Percentiles rank a stretch among this genome's conserved stretches.
phyloP scores from a whole-genome alignment of 1,284 basidiomycete species.

The Cerioporus squamosus region DNA sequence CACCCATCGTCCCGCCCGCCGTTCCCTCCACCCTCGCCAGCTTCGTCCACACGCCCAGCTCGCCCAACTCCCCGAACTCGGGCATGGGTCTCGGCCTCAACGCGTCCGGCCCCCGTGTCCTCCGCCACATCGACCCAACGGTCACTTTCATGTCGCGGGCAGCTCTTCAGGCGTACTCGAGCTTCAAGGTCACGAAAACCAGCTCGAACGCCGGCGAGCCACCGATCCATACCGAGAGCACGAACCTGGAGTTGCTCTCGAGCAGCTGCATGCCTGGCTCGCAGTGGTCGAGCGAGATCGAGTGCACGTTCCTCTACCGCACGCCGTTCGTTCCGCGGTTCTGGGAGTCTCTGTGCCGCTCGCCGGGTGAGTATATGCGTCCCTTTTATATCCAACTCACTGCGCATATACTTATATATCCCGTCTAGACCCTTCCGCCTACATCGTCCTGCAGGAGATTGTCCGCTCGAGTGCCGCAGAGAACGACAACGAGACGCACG shows the following conservation, averaged over 20 bases:
- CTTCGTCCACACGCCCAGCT: constrained; percentile 16
- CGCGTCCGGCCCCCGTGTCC: constrained; percentile 47
- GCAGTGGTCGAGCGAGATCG: constrained; percentile 38
- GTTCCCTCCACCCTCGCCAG: constrained; percentile 19
- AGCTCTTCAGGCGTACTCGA: constrained; percentile 52
- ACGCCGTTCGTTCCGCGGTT: constrained; percentile 62
- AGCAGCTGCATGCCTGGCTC: constrained; percentile 30
- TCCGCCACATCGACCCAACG: constrained; percentile 64
- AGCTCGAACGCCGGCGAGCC: constrained; percentile 35
- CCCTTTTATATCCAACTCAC: neutral
- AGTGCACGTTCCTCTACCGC: constrained; percentile 54
- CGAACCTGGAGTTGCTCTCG: constrained; percentile 42
- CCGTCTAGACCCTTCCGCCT: constrained; percentile 58
- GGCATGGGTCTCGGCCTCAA: constrained; percentile 23
- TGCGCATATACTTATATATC: constrained; percentile 2
- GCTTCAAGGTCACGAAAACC: constrained; percentile 54
- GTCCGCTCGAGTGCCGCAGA: constrained; percentile 20
- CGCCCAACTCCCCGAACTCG: constrained; percentile 18
- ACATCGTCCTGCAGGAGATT: constrained; percentile 60
- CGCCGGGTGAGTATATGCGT: constrained; percentile 46
- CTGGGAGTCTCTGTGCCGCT: constrained; percentile 60
- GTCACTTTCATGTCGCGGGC: constrained; percentile 61
- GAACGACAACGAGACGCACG: constrained; percentile 4
- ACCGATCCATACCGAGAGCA: constrained; percentile 54
- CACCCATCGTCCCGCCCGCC: constrained; percentile 15